phyloP scores from a whole-genome alignment of 768 basidiomycete genomes.

The Xerocomus spinulosus region DNA sequence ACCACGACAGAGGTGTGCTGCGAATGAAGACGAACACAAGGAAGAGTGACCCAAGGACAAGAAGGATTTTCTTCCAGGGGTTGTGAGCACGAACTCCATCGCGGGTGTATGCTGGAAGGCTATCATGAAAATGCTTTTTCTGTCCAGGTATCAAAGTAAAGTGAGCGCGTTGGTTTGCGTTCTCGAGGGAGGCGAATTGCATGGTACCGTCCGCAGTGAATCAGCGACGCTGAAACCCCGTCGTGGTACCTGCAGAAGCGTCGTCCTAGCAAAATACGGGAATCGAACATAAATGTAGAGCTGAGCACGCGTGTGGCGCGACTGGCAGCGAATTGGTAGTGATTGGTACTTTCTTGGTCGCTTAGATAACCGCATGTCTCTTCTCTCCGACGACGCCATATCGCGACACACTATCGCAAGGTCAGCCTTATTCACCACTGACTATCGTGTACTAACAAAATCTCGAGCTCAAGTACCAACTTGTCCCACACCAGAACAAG shows the following conservation, averaged over 20 bases:
- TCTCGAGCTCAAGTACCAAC: too few relatives aligned
- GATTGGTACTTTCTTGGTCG: too few relatives aligned
- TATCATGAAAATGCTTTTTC: slow-evolving; percentile 1
- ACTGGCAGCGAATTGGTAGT: too few relatives aligned
- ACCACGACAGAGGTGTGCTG: not conserved
- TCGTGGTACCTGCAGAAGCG: too few relatives aligned
- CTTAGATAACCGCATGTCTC: slow-evolving; percentile 11
- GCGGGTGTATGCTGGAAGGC: slow-evolving; percentile 19
- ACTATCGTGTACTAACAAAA: too few relatives aligned
- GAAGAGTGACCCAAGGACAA: slow-evolving; percentile 9
- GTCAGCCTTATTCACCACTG: slow-evolving; percentile 7
- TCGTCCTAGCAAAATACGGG: not conserved
- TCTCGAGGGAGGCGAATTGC: not conserved
- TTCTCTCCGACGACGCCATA: not conserved
- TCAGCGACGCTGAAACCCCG: too few relatives aligned
- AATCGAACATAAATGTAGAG: not conserved
- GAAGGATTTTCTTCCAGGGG: slow-evolving; percentile 11
- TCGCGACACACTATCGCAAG: slow-evolving; percentile 9
- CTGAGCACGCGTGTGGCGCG: too few relatives aligned
- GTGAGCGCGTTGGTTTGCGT: not conserved
- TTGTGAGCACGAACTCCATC: not conserved
- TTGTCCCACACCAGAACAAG: not conserved
- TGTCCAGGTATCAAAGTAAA: not conserved
- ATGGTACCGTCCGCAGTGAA: not conserved
- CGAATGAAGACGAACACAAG: slow-evolving; percentile 11